Evolutionary conservation across 78 protist species (phyloP).

Genomic region (Dictyostelium brefeldianum): DNA sequence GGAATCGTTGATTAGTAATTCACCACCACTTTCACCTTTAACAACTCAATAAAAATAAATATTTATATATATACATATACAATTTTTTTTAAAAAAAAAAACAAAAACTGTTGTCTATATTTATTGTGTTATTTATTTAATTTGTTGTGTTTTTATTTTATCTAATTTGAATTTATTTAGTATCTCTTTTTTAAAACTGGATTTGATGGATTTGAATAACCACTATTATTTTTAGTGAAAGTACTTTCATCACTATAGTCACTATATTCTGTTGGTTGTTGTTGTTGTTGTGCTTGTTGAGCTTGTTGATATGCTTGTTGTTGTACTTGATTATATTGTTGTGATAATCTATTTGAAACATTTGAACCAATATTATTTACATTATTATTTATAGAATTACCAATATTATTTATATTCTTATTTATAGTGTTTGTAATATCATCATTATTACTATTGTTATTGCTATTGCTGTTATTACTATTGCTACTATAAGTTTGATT

Average conservation of each 20-base stretch:
- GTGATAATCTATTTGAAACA: conserved; percentile 12
- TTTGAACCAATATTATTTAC: not conserved
- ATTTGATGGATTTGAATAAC: not conserved
- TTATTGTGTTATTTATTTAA: not conserved
- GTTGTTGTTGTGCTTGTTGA: too few relatives aligned
- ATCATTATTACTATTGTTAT: not conserved
- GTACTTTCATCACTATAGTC: not conserved
- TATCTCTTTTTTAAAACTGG: conserved; percentile 3
- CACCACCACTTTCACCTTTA: conserved; percentile 29
- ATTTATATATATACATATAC: too few relatives aligned
- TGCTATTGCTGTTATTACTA: not conserved
- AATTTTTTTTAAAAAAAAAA: not conserved
- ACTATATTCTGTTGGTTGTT: not conserved
- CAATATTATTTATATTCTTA: not conserved
- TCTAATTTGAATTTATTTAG: not conserved
- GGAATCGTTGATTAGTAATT: not conserved
- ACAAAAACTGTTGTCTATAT: not conserved
- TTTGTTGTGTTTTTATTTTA: not conserved
- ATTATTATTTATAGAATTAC: not conserved
- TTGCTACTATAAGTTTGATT: not conserved
- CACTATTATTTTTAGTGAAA: conserved; percentile 1
- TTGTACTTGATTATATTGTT: not conserved
- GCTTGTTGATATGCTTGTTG: not conserved
- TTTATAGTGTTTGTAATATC: not conserved
- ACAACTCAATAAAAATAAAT: not conserved